Evolutionary conservation across 2,329 filamentous ascomycete genomes (phyloP), one percentile per base, ranked within the genome.

Genomic region (Ascochyta pisi): DNA sequence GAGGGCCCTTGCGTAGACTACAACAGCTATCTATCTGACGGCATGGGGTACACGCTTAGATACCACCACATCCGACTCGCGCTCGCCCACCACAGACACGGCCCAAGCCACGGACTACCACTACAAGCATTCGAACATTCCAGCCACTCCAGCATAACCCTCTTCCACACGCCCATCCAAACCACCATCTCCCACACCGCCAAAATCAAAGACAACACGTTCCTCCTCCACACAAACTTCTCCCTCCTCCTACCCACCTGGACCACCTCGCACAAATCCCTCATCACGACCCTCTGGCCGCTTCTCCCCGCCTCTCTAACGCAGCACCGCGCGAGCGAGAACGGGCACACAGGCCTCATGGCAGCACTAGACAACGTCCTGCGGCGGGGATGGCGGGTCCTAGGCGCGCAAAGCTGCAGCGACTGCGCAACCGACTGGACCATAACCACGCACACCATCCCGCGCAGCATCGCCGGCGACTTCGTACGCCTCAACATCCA

Each of bases 51-150:
- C 41, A 61, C 60, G 1, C 55, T 74, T 2, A 54, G 59, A 10
- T 72, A 66, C 45, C 69, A 73, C 38, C 71, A 74, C 53, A 48
- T 73, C 23, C 61, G 68, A 1, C 63, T 73, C 7, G 70, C 67
- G 1, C 45, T 74, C 10, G 66, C 67, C 35, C 51, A 58, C 16
- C 23, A 47, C 1, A 31, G 55, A 0, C 60, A 61, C 54, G 71
- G 70, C 26, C 33, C 58, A 3, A 53, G 55, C 3, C 68, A 70
- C 48, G 71, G 71, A 2, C 65, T 74, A 23, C 58, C 62, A 0
- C 49, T 73, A 0, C 50, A 56, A 0, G 42, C 58, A 1, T 64
- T 73, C 35, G 26, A 52, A 0, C 60, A 67, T 50, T 31, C 50
- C 9, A 40, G 49, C 13, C 44, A 35, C 22, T 16, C 26, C 9